Evolutionary conservation across 495 filamentous ascomycete species (phyloP).

Genomic region (Aspergillus avenaceus): DNA sequence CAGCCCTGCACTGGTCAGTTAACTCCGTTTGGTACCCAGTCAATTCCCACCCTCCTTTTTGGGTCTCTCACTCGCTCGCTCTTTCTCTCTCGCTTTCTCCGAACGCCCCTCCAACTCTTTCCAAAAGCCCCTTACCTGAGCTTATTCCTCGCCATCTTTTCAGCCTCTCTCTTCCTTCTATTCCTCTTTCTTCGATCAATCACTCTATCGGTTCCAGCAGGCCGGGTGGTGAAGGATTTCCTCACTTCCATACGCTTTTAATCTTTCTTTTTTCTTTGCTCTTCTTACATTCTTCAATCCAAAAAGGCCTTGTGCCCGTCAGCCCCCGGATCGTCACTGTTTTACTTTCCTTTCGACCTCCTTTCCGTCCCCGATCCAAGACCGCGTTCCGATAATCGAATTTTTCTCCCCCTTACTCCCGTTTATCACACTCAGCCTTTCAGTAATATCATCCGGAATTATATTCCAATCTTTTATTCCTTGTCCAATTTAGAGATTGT

Average conservation of each 20-base stretch:
- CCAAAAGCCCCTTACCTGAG: background rate
- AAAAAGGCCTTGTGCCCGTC: slow-evolving; percentile 2
- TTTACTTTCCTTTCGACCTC: slow-evolving; percentile 20
- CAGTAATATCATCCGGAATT: slow-evolving; percentile 12
- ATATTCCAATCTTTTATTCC: slow-evolving; percentile 10
- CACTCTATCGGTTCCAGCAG: background rate
- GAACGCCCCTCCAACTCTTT: background rate
- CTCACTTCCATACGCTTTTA: background rate
- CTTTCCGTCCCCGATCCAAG: slow-evolving; percentile 15
- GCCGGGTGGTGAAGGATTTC: background rate
- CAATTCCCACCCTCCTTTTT: background rate
- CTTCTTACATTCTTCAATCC: slow-evolving; percentile 1
- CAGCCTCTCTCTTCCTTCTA: slow-evolving; percentile 3
- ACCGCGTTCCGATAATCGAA: slow-evolving; percentile 14
- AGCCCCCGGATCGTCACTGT: slow-evolving; percentile 7
- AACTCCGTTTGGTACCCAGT: background rate
- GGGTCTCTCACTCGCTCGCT: background rate
- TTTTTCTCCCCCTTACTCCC: slow-evolving; percentile 13
- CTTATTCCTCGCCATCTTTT: slow-evolving; percentile 8
- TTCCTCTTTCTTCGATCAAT: slow-evolving; percentile 4
- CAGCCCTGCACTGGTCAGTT: slow-evolving; percentile 8
- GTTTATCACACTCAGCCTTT: slow-evolving; percentile 13
- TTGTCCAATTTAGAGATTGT: background rate
- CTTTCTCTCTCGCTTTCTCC: background rate
- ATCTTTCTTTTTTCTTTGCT: slow-evolving; percentile 4